Evolutionary conservation across 306 rosid species (phyloP).

Genomic region (Pachyrhizus erosus): DNA sequence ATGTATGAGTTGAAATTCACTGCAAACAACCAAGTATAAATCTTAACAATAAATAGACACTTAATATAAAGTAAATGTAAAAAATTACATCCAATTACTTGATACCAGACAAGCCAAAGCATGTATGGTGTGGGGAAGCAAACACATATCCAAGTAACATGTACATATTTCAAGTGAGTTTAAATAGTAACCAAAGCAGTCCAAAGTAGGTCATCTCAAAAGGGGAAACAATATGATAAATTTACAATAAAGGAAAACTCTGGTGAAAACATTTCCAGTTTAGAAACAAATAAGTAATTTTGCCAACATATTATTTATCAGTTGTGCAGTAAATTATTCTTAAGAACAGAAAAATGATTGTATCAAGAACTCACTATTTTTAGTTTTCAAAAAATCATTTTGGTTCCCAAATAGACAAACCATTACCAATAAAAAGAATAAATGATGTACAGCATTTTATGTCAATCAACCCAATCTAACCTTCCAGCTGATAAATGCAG

Average conservation of each 20-base stretch:
- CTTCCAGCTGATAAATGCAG: not conserved
- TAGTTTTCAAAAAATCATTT: not conserved
- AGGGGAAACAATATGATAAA: not conserved
- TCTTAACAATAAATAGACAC: conserved; percentile 31
- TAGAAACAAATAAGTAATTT: not conserved
- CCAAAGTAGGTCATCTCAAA: not conserved
- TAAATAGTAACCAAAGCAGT: not conserved
- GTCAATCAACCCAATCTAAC: not conserved
- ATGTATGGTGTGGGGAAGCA: not conserved
- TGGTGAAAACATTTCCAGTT: not conserved
- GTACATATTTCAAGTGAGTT: not conserved
- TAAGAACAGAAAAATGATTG: not conserved
- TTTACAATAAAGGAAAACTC: not conserved
- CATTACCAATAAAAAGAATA: not conserved
- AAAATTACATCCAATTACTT: not conserved
- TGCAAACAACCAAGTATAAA: conserved; percentile 58
- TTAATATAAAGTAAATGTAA: not conserved
- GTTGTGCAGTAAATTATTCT: not conserved
- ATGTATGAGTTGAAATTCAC: conserved; percentile 98
- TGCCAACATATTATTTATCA: not conserved
- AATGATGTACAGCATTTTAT: conserved; percentile 9
- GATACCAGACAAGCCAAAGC: conserved; percentile 15
- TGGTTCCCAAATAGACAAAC: not conserved
- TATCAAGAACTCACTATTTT: not conserved
- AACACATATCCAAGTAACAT: not conserved